Evolutionary conservation across 2,329 filamentous ascomycete species (phyloP), one percentile per base, ranked within the genome.

Genomic region (Amphichorda felina): DNA sequence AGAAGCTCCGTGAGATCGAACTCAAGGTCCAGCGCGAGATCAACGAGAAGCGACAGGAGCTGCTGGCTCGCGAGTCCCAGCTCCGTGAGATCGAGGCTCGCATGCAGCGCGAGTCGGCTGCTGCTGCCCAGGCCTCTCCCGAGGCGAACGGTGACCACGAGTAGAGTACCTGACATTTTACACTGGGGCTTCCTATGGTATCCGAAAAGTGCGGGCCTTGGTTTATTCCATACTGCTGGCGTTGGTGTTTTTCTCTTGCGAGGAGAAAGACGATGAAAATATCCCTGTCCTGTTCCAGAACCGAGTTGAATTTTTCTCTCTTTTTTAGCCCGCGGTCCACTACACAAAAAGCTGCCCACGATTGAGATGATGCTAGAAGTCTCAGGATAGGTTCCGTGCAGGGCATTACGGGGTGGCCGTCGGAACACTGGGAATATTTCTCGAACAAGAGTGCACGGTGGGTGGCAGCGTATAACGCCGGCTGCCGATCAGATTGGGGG

Each of bases 11-110:
- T 62, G 91, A 98, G 70, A 96, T 98, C 59, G 91, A 98, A 61
- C 72, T 95, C 70, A 98, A 98, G 80, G 91, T 98, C 44, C 91
- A 98, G 70, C 85, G 91, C 57, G 91, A 98, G 66, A 98, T 98
- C 70, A 94, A 95, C 67, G 91, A 96, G 76, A 98, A 98, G 78
- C 81, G 91, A 68, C 91, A 98, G 68, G 91, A 98, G 66, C 75
- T 98, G 43, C 61, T 98, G 63, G 91, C 91, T 45, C 87, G 91
- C 61, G 91, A 98, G 70, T 94, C 87, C 54, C 91, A 98, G 68
- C 78, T 98, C 51, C 89, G 91, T 64, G 91, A 98, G 71, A 95
- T 98, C 57, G 89, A 96, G 66, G 89, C 88, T 43, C 82, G 89
- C 55, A 95, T 96, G 89, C 80, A 88, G 56, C 79, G 88, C 58